These are phyloP conservation scores for Neoascochyta sp. DNA, from an alignment of 2,329 filamentous ascomycete genomes.

Conservation along the genomic window DNA sequence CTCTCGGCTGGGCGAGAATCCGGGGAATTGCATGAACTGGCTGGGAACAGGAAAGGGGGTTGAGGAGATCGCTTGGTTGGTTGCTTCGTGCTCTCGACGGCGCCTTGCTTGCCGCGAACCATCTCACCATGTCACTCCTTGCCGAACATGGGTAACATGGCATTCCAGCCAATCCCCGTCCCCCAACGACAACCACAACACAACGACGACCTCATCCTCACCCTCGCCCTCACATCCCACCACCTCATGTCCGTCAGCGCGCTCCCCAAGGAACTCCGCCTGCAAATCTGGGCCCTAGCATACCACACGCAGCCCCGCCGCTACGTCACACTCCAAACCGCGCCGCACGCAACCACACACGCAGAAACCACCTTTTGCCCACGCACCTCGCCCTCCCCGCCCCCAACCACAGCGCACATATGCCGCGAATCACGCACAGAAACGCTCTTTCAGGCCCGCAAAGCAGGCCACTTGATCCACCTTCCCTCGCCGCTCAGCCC, in stretches of 20 bases:
- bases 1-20: too few relatives aligned
- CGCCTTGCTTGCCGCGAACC: too few relatives aligned
- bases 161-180: too few relatives aligned
- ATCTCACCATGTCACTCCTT: too few relatives aligned
- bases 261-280: slow-evolving; percentile 22
- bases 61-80: too few relatives aligned
- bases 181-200: too few relatives aligned
- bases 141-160: too few relatives aligned
- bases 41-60: too few relatives aligned
- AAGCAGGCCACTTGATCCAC: slow-evolving; percentile 10
- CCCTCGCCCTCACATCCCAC: not conserved
- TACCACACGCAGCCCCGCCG: slow-evolving; percentile 19
- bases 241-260: slow-evolving; percentile 15
- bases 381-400: slow-evolving; percentile 16
- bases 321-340: slow-evolving; percentile 15
- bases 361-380: slow-evolving; percentile 13
- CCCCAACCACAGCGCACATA: slow-evolving; percentile 13
- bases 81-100: too few relatives aligned
- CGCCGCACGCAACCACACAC: slow-evolving; percentile 12
- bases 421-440: slow-evolving; percentile 20
- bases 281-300: slow-evolving; percentile 18
- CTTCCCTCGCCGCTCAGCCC: slow-evolving; percentile 5
- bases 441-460: slow-evolving; percentile 15
- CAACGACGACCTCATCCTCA: slow-evolving; percentile 2
- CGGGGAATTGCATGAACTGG: too few relatives aligned